phyloP scores from a whole-genome alignment of 768 basidiomycete species.

The Cystofilobasidium capitatum region DNA sequence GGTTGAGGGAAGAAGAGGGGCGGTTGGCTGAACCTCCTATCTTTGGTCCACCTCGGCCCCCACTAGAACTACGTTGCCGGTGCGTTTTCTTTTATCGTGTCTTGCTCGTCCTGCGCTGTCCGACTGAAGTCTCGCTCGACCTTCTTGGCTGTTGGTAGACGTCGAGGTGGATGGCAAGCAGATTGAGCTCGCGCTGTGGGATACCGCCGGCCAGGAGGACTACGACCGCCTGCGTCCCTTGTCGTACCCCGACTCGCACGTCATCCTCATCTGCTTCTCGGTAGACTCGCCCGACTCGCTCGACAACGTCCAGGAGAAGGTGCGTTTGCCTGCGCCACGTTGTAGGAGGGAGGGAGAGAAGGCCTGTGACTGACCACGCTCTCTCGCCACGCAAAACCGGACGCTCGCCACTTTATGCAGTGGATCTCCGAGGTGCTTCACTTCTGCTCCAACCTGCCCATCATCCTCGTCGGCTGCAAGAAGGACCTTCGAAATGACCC shows the following conservation, averaged over 20 bases:
- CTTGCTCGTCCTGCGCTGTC: neutral
- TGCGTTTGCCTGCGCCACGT: too few relatives aligned
- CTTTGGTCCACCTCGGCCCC: neutral
- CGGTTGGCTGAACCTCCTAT: neutral
- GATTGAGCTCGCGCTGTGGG: slow-evolving; percentile 97
- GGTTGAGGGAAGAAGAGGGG: too few relatives aligned
- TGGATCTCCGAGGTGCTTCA: slow-evolving; percentile 99
- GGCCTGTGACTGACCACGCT: neutral
- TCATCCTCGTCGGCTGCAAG: slow-evolving; percentile 98
- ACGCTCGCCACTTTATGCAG: slow-evolving; percentile 42
- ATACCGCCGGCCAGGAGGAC: slow-evolving; percentile 99
- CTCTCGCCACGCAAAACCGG: neutral
- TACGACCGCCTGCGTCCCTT: slow-evolving; percentile 85
- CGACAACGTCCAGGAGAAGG: slow-evolving; percentile 99
- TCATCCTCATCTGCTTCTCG: slow-evolving; percentile 98
- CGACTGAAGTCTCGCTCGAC: too few relatives aligned
- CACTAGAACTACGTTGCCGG: slow-evolving; percentile 1
- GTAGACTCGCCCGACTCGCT: slow-evolving; percentile 96
- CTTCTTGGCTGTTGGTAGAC: too few relatives aligned
- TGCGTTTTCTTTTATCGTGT: neutral
- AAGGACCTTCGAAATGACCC: slow-evolving; percentile 92
- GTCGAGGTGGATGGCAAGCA: slow-evolving; percentile 98
- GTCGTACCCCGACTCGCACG: slow-evolving; percentile 98
- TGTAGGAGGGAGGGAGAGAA: too few relatives aligned
- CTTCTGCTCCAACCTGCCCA: slow-evolving; percentile 86